Evolutionary conservation across 805 yeast genomes (phyloP), one percentile per base, ranked within the genome.

Genomic region (Ogataea haglerorum): DNA sequence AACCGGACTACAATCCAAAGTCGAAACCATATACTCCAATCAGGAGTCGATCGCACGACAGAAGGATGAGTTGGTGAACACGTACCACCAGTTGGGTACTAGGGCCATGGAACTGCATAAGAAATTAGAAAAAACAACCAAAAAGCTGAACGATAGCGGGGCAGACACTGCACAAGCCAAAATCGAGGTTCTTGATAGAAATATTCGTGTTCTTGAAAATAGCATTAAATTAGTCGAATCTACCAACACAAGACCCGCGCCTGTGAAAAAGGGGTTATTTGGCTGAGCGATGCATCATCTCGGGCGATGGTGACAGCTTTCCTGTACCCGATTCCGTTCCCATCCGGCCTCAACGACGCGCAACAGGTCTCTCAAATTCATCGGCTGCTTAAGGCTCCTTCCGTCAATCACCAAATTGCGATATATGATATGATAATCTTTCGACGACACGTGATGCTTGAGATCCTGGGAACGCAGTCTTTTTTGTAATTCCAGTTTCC

Each of bases 301-400:
- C 15, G n/a, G n/a, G n/a, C 25, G 28, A 4, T 14, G 24, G 19
- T 25, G 29, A 16, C 10, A 14, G 9, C 24, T 26, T 6, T 60
- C 63, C 34, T 53, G 90, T 49, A 78, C 76, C 36, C 82, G 87
- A 16, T 78, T 78, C 45, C 79, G 81, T 12, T 74, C 72, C 98
- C 98, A 90, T 14, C 96, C 96, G 3, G 84, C 76, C 53, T 86
- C 80, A 30, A 90, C 73, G 17, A 90, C 75, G 48, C 74, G 73
- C 37, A 88, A 58, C 30, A 85, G 78, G 58, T 88, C 95, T 43
- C 68, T 70, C 52, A 91, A 72, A 60, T 85, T 87, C 63, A 91
- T 68, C 12, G 89, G 85, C 41, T 69, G 69, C 53, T 78, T 81
- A 53, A 91, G 70, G 6, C 76, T 71, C 51, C 80, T 79, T 26